Conservation (phyloP, 169 alveolate genomes). For the Plasmodium gallinaceum region DNA sequence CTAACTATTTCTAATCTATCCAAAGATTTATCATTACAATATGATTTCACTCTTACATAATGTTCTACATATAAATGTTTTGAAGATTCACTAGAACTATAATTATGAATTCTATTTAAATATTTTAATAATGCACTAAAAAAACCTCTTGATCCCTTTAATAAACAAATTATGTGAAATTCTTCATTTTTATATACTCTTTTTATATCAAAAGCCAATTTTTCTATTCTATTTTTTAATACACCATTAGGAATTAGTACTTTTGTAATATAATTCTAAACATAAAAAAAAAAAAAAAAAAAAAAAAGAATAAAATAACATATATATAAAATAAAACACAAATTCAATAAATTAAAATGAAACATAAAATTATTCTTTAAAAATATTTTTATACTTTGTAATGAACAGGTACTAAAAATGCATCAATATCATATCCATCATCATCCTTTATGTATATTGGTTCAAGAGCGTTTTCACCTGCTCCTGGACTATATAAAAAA, state of each 20-base stretch:
- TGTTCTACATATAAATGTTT: constrained; percentile 79
- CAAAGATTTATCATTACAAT: constrained; percentile 68
- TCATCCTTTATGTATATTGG: constrained; percentile 63
- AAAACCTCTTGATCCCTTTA: constrained; percentile 86
- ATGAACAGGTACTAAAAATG: constrained; percentile 54
- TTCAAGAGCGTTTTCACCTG: constrained; percentile 61
- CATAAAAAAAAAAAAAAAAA: neutral
- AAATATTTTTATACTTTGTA: constrained; percentile 26
- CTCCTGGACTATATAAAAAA: constrained; percentile 53
- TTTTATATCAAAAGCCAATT: constrained; percentile 81
- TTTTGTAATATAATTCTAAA: constrained; percentile 37
- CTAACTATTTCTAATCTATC: constrained; percentile 61
- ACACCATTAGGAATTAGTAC: constrained; percentile 54
- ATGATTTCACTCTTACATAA: constrained; percentile 82
- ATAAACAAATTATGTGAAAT: constrained; percentile 82
- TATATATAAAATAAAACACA: neutral
- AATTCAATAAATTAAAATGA: neutral
- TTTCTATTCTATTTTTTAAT: constrained; percentile 48
- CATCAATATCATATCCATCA: constrained; percentile 62
- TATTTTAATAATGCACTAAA: constrained; percentile 78
- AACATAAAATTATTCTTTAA: neutral
- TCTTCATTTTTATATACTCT: constrained; percentile 72
- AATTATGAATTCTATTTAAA: constrained; percentile 78
- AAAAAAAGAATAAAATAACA: neutral
- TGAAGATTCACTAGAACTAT: constrained; percentile 23